phyloP scores from a whole-genome alignment of 2,329 filamentous ascomycete genomes.

The Aspergillus fischeri region DNA sequence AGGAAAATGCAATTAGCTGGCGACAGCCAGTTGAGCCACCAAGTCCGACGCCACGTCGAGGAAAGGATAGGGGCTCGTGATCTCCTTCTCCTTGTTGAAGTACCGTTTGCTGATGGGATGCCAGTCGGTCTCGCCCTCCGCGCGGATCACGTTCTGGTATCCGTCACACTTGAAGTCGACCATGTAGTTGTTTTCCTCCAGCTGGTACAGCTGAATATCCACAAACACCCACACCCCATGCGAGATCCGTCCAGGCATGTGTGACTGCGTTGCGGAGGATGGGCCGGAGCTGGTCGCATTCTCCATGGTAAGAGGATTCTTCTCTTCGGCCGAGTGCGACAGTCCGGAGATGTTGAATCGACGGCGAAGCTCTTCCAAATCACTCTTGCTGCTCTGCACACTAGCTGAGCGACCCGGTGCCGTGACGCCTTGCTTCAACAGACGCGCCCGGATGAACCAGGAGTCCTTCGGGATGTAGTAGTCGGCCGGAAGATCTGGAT shows the following conservation, averaged over 20 bases:
- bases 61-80: conserved; percentile 92
- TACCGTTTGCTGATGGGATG: conserved; percentile 46
- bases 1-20: conserved; percentile 47
- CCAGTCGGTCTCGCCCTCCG: conserved; percentile 42
- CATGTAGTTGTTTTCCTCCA: conserved; percentile 87
- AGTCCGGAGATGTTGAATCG: conserved; percentile 35
- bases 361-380: conserved; percentile 39
- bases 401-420: conserved; percentile 43
- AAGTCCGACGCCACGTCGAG: conserved; percentile 87
- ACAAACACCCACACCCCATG: conserved; percentile 88
- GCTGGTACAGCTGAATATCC: conserved; percentile 92
- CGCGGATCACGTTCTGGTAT: conserved; percentile 79
- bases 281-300: conserved; percentile 30
- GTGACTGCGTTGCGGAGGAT: conserved; percentile 33
- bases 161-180: conserved; percentile 99
- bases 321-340: conserved; percentile 31
- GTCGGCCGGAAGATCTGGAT: conserved; percentile 47
- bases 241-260: conserved; percentile 41
- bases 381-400: conserved; percentile 38
- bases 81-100: conserved; percentile 80
- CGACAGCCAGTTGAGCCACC: conserved; percentile 88
- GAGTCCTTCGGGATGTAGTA: conserved; percentile 90
- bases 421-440: conserved; percentile 74
- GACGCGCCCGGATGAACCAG: conserved; percentile 89
- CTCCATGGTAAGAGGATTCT: conserved; percentile 29